phyloP scores from a whole-genome alignment of 148 eudicot genomes.

The Nepenthes gracilis region DNA sequence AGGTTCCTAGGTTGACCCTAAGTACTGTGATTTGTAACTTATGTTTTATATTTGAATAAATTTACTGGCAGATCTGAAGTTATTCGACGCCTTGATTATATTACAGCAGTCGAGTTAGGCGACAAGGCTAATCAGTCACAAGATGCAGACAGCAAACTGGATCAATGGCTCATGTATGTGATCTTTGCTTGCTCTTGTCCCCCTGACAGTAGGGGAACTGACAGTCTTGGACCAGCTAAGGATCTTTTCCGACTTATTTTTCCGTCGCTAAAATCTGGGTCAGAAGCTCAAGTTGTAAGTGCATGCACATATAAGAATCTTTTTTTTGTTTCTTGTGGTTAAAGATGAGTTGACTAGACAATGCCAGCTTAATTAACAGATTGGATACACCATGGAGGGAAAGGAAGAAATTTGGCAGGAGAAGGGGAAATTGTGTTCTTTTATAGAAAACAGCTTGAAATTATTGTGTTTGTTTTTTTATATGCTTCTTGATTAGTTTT shows the following conservation, averaged over 20 bases:
- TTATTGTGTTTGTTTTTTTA: not conserved
- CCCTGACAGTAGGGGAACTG: conserved; percentile 67
- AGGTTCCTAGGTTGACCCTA: no score
- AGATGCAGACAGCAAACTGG: conserved; percentile 86
- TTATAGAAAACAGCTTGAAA: not conserved
- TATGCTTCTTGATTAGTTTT: no score
- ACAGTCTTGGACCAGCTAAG: conserved; percentile 61
- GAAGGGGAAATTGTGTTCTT: not conserved
- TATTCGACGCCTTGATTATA: conserved; percentile 83
- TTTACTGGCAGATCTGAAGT: conserved; percentile 61
- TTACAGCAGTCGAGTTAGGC: conserved; percentile 88
- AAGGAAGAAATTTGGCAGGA: not conserved
- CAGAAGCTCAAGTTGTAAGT: conserved; percentile 90
- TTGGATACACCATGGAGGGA: not conserved
- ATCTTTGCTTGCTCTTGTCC: conserved; percentile 98
- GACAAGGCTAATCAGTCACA: conserved; percentile 88
- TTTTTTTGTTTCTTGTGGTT: not conserved
- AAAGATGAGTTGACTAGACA: not conserved
- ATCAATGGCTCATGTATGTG: conserved; percentile 99
- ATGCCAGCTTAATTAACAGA: not conserved
- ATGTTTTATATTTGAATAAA: no score
- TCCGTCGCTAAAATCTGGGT: conserved; percentile 88
- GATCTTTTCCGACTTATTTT: conserved; percentile 85
- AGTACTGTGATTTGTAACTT: no score
- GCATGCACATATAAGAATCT: conserved; percentile 8